Conservation (phyloP, 441 rosid species). For the Syzygium malaccense region DNA sequence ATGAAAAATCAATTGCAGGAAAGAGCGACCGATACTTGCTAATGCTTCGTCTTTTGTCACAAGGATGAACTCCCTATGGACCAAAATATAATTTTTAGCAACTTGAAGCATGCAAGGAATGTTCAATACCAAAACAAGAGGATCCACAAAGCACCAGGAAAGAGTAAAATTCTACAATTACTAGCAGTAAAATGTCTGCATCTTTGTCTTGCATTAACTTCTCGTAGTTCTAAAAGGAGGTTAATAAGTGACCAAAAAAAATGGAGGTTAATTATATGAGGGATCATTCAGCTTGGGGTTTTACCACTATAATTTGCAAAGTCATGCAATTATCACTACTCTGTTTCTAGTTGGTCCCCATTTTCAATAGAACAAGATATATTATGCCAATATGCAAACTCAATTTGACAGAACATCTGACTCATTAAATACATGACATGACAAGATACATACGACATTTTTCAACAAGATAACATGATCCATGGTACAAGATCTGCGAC, state of each 20-base stretch:
- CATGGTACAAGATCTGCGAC: not conserved
- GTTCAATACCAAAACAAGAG: not conserved
- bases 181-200: not conserved
- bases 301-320: not conserved
- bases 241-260: not conserved
- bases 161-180: not conserved
- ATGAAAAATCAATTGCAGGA: conserved; percentile 85
- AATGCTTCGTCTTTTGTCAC: conserved; percentile 74
- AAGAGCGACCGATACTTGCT: conserved; percentile 58
- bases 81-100: not conserved
- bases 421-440: not conserved
- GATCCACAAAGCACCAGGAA: not conserved
- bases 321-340: not conserved
- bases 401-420: not conserved
- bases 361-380: not conserved
- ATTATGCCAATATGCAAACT: not conserved
- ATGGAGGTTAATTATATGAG: not conserved
- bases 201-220: not conserved
- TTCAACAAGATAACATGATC: not conserved
- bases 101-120: not conserved
- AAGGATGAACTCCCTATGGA: conserved; percentile 14
- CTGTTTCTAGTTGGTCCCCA: not conserved
- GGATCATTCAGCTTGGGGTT: not conserved
- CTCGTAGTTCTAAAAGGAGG: not conserved
- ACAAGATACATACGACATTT: not conserved